phyloP scores from a whole-genome alignment of 257 asterid species.

The Solanum chiquidenum region DNA sequence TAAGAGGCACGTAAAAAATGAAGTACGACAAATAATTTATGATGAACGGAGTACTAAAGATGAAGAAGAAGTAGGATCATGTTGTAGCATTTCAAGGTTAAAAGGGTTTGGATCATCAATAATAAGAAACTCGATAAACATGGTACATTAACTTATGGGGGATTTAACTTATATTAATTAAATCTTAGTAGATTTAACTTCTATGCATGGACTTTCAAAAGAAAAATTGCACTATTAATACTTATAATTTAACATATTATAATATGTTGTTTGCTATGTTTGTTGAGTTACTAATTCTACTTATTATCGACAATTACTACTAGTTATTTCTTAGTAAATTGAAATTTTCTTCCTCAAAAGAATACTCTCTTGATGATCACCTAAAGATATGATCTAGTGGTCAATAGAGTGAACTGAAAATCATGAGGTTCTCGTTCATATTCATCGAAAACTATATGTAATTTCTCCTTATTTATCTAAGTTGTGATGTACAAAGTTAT shows the following conservation, averaged over 20 bases:
- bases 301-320: not conserved
- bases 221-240: no score
- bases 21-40: no score
- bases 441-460: not conserved
- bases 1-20: no score
- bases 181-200: not conserved
- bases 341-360: not conserved
- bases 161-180: not conserved
- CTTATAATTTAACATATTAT: no score
- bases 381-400: rapidly evolving
- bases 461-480: not conserved
- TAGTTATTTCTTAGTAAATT: not conserved
- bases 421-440: not conserved
- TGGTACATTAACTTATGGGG: not conserved
- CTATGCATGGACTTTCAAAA: not conserved
- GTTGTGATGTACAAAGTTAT: rapidly evolving
- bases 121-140: not conserved
- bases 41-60: no score
- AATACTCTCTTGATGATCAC: not conserved
- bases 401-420: not conserved
- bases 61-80: not conserved
- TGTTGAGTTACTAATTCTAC: not conserved
- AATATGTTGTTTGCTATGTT: not conserved
- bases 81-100: not conserved
- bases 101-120: not conserved